phyloP scores from a whole-genome alignment of 768 basidiomycete species.

The Tricholoma hemisulphureum region DNA sequence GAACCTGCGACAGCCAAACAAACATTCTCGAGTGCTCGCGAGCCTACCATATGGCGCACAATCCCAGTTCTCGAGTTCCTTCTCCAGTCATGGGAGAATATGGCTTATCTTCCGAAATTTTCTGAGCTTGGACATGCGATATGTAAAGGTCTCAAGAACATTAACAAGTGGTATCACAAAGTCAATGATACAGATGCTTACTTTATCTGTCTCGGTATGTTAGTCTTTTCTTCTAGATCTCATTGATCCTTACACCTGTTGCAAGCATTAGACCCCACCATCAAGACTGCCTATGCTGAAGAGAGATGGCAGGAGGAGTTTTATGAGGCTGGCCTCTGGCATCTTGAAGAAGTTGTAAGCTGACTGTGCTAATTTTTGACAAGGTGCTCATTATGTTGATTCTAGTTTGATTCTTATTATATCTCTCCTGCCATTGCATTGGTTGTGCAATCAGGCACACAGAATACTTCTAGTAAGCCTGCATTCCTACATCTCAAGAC shows the following conservation, averaged over 20 bases:
- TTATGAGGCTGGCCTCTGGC: too few species aligned
- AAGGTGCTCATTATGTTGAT: too few species aligned
- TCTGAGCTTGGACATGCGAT: slow-evolving; percentile 3
- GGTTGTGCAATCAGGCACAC: background rate
- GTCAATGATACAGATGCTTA: slow-evolving; percentile 11
- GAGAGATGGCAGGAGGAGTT: slow-evolving; percentile 7
- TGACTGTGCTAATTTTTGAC: background rate
- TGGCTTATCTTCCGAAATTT: too few species aligned
- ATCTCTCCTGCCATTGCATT: background rate
- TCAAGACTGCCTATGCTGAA: slow-evolving; percentile 12
- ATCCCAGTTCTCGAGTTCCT: too few species aligned
- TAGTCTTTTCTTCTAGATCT: background rate
- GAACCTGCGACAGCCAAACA: slow-evolving; percentile 16
- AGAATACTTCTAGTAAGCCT: background rate
- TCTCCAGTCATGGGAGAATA: too few species aligned
- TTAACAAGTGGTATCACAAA: slow-evolving; percentile 1
- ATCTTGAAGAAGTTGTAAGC: background rate
- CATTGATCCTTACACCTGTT: background rate
- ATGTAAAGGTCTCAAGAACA: slow-evolving; percentile 9
- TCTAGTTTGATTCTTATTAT: too few species aligned
- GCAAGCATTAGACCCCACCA: slow-evolving; percentile 9
- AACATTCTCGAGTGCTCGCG: too few species aligned
- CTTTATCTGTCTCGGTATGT: slow-evolving; percentile 11
- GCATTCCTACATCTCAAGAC: background rate
- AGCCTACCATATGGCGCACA: too few species aligned